phyloP scores from a whole-genome alignment of 495 filamentous ascomycete genomes.

The Annulohypoxylon nitens region DNA sequence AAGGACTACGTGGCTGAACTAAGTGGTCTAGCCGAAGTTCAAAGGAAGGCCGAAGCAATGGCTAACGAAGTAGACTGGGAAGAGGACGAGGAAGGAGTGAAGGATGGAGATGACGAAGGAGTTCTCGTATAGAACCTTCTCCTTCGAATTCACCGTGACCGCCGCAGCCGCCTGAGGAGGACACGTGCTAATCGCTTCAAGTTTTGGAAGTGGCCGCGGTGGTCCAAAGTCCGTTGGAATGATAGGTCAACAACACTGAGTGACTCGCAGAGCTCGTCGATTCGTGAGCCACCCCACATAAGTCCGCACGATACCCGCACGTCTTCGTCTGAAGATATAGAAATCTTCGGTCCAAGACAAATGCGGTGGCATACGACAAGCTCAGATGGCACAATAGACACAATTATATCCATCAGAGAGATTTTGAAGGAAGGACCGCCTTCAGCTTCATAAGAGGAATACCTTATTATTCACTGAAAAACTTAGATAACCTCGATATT shows the following conservation, averaged over 20 bases:
- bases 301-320: conserved; percentile 23
- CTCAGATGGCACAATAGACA: conserved; percentile 44
- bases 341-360: conserved; percentile 44
- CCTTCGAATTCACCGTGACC: conserved; percentile 39
- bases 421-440: conserved; percentile 46
- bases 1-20: conserved; percentile 90
- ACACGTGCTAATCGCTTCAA: conserved; percentile 44
- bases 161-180: conserved; percentile 38
- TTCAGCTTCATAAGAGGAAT: not conserved
- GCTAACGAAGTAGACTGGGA: conserved; percentile 61
- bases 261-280: conserved; percentile 33
- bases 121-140: conserved; percentile 50
- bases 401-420: conserved; percentile 45
- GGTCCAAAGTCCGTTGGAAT: conserved; percentile 43
- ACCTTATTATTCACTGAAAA: not conserved
- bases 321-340: conserved; percentile 24
- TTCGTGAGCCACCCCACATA: conserved; percentile 37
- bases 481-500: conserved; percentile 1
- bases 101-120: conserved; percentile 62
- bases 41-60: conserved; percentile 76
- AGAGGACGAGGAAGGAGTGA: conserved; percentile 58
- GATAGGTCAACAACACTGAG: conserved; percentile 27
- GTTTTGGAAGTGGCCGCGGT: conserved; percentile 45
- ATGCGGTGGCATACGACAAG: conserved; percentile 30
- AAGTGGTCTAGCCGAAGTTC: conserved; percentile 92